These are phyloP conservation scores for Rosa hybrid DNA, from an alignment of 331 rosid genomes.

Conservation along the genomic window DNA sequence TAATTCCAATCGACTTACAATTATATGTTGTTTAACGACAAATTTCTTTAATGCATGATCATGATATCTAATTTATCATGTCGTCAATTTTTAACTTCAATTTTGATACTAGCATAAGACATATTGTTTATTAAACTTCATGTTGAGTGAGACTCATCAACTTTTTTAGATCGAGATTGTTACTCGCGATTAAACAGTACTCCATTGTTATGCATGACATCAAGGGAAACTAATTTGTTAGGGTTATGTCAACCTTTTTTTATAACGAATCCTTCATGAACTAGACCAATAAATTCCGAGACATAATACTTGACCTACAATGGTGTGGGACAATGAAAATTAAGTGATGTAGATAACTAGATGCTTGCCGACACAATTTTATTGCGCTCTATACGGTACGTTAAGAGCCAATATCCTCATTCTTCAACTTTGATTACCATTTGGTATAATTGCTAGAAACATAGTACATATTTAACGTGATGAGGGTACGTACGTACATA, in stretches of 20 bases:
- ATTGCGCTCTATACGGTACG: no score
- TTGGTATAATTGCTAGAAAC: not conserved
- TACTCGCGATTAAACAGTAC: not conserved
- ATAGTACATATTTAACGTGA: not conserved
- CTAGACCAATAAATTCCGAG: not conserved
- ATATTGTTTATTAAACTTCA: not conserved
- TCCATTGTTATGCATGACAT: not conserved
- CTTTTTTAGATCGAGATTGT: not conserved
- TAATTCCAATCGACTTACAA: not conserved
- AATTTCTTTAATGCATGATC: not conserved
- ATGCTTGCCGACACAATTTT: slow-evolving; percentile 14
- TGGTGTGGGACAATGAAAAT: not conserved
- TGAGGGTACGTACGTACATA: not conserved
- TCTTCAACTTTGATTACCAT: not conserved
- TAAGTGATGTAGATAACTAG: not conserved
- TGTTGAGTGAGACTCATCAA: not conserved
- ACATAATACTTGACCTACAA: not conserved
- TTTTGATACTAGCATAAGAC: not conserved
- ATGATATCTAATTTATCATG: not conserved
- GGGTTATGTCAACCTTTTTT: not conserved
- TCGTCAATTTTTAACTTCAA: not conserved
- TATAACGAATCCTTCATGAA: no score
- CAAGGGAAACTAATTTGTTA: not conserved
- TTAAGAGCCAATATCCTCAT: not conserved
- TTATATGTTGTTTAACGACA: not conserved